Evolutionary conservation across 805 yeast genomes (phyloP), one percentile per base, ranked within the genome.

Genomic region (Candida suzukii): DNA sequence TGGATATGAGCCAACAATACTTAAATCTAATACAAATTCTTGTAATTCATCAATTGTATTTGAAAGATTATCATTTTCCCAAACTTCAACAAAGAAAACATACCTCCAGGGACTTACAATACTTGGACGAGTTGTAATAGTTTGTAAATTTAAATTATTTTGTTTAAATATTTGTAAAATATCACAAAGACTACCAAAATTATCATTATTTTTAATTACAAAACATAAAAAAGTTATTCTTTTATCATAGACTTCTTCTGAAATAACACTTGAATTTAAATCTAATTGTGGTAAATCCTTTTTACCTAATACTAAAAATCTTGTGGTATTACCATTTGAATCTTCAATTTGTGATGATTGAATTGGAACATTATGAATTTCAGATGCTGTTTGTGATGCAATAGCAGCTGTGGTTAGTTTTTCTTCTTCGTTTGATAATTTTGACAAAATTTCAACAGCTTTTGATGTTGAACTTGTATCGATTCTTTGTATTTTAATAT

Each of bases 391-490:
- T 12, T 63, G 57, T 21, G 93, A 77, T 1, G 88, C 88, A 46
- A 88, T 81, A 9, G 95, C 88, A 9, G 90, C 83, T 3, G 73
- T 61, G 5, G 70, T 43, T 49, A n/a, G n/a, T n/a, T 69, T 47
- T 60, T 67, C 21, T 44, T 58, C 50, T 28, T 61, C 42, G 14
- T 52, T 32, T 48, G 52, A 54, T 37, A 68, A 63, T 16, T 61
- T 43, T 4, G 64, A 48, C 3, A 86, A 83, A 36, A 73, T 58
- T 46, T 78, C 78, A 0, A 93, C 96, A 1, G 96, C 98, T 49
- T 74, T 76, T 0, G 96, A 83, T 0, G 98, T 91, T 0, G 96
- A 87, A 2, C 73, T 68, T 2, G 81, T 70, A 59, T 88, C 96
- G 16, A 83, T 67, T 45, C 63, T 70, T 39, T 70, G 71, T 27